Evolutionary conservation across 306 rosid genomes (phyloP).

Genomic region (Gillenia trifoliata): DNA sequence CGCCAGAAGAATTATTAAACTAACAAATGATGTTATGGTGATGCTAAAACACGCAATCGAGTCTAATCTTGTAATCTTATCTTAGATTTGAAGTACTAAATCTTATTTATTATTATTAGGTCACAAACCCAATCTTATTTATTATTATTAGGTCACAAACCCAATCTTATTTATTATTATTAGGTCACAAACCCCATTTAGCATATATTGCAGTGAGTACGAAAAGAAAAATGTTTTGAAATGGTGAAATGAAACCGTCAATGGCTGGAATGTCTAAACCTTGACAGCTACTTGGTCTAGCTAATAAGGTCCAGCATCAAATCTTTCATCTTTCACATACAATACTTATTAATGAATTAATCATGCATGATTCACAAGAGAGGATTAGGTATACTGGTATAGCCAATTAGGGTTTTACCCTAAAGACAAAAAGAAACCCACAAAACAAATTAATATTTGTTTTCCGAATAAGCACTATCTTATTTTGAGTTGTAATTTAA

Average conservation of each 20-base stretch:
- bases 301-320: conserved; percentile 36
- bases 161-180: not conserved
- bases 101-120: not conserved
- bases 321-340: conserved; percentile 25
- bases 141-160: no score
- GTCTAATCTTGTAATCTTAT: not conserved
- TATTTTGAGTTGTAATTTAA: no score
- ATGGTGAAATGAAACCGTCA: conserved; percentile 41
- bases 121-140: not conserved
- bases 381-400: not conserved
- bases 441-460: not conserved
- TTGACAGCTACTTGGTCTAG: conserved; percentile 5
- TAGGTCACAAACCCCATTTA: not conserved
- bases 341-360: not conserved
- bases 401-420: not conserved
- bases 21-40: conserved; percentile 20
- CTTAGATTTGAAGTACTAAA: conserved; percentile 10
- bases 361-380: not conserved
- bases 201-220: not conserved
- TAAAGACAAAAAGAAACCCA: not conserved
- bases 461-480: not conserved
- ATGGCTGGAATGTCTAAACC: conserved; percentile 29
- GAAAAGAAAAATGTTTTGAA: not conserved
- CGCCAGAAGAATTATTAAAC: not conserved
- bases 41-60: conserved; percentile 38